Base-by-base conservation (phyloP, 1,284 basidiomycete species). In the Pyrrhoderma noxium region DNA sequence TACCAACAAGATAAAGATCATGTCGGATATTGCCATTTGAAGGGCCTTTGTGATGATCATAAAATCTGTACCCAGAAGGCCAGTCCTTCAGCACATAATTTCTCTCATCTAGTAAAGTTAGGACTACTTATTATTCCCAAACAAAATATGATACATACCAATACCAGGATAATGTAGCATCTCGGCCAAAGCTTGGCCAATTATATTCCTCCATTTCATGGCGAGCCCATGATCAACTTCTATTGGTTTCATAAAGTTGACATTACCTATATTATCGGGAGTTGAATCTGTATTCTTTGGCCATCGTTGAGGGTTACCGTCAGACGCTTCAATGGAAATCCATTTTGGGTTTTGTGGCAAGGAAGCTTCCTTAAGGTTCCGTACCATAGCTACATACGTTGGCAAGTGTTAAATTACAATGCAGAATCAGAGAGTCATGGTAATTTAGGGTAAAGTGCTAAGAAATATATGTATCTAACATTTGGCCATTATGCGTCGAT, bases 1-100 rank as follows among this genome's bases (percentile, higher is more conserved):
- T 55, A 89, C 88, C 88, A 53, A 75, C 79, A 19, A 90, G 73
- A 68, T 91, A 91, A 8, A 82, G 65, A 62, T 91, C 88, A 54
- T 85, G 83, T 53, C 89, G 70, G n/a, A 81, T 75, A 35, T 64
- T 65, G 9, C 54, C 58, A 35, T 59, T 65, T 11, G 47, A 25
- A 14, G 68, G 67, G 0, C 86, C 83, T 61, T 88, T 88, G 55
- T 85, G 72, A 57, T 91, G 88, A 60, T 85, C 80, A 58, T 68
- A 89, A 63, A 90, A 70, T n/a, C 70, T 67, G 65, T 91, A 91
- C 14, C 77, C 75, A 13, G 67, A 63, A 0, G 88, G 88, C 70
- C 81, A 89, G 38, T 64, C 60, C 54, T 73, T 75, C 35, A 91
- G 67, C 21, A 84, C 75, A 61, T 87, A 87, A 13, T 59, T 67